A percentile compares a stretch with the other conserved stretches of the same genome.
Evolutionary conservation across 352 stramenopile species (phyloP).

Genomic region (Phytophthora tentaculata): DNA sequence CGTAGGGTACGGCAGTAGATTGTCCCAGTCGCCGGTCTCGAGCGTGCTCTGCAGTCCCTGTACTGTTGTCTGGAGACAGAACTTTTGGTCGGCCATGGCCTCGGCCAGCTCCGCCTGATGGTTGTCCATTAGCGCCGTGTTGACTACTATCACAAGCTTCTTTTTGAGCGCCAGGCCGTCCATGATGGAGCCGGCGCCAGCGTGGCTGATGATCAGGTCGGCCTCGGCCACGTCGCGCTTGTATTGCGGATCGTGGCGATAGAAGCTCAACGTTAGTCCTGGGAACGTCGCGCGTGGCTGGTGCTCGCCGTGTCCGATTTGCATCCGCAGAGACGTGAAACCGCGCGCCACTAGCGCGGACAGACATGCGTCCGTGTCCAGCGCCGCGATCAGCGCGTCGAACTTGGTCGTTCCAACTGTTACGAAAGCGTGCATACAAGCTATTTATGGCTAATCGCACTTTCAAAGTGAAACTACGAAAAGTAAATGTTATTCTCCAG

Average conservation of each 20-base stretch:
- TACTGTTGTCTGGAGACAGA: constrained; percentile 64
- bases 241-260: constrained; percentile 93
- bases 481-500: background rate
- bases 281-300: constrained; percentile 41
- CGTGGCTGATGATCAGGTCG: constrained; percentile 96
- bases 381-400: constrained; percentile 83
- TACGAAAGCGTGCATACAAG: constrained; percentile 78
- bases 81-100: constrained; percentile 84
- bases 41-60: constrained; percentile 46
- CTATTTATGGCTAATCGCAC: background rate
- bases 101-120: constrained; percentile 96
- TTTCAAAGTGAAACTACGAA: background rate
- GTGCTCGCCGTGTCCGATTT: constrained; percentile 85
- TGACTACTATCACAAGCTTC: constrained; percentile 94
- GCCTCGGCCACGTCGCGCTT: constrained; percentile 89
- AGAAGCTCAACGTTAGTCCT: constrained; percentile 62
- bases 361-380: constrained; percentile 71
- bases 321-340: constrained; percentile 69
- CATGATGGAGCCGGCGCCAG: constrained; percentile 94
- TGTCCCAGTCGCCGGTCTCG: constrained; percentile 41
- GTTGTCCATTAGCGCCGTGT: constrained; percentile 97
- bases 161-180: constrained; percentile 87
- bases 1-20: constrained; percentile 59
- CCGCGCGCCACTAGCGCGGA: constrained; percentile 54
- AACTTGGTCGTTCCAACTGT: constrained; percentile 96